These are phyloP conservation scores for Nicotiana tabacum DNA, from an alignment of 257 asterid species.

Conservation along the genomic window DNA sequence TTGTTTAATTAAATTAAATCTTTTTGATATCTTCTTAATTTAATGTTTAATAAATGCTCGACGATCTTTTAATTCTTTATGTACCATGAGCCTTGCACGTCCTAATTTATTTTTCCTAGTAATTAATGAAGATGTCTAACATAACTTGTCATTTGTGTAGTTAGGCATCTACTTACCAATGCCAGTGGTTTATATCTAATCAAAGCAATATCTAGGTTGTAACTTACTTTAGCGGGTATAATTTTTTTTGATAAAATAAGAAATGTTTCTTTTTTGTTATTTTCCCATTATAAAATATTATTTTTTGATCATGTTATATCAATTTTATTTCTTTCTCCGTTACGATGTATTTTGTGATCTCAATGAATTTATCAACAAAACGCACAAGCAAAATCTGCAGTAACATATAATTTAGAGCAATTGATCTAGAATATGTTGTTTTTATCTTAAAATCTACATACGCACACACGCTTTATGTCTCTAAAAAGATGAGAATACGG, in stretches of 20 bases:
- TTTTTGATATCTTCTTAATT: not conserved
- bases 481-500: no score
- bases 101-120: not conserved
- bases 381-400: no score
- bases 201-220: not conserved
- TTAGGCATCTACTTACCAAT: no score
- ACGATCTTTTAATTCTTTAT: not conserved
- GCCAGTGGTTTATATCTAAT: not conserved
- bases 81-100: not conserved
- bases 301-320: not conserved
- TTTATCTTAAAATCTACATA: no score
- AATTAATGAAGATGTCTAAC: not conserved
- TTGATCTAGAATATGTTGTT: no score
- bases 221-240: not conserved
- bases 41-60: not conserved
- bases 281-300: no score
- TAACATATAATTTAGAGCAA: no score
- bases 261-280: not conserved
- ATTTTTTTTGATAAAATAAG: not conserved
- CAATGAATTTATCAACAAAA: not conserved
- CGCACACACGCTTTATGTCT: no score
- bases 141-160: not conserved
- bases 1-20: not conserved
- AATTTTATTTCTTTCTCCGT: not conserved
- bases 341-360: not conserved